Base-by-base conservation (phyloP, 2,329 filamentous ascomycete species). In the Epichloe coenophiala region DNA sequence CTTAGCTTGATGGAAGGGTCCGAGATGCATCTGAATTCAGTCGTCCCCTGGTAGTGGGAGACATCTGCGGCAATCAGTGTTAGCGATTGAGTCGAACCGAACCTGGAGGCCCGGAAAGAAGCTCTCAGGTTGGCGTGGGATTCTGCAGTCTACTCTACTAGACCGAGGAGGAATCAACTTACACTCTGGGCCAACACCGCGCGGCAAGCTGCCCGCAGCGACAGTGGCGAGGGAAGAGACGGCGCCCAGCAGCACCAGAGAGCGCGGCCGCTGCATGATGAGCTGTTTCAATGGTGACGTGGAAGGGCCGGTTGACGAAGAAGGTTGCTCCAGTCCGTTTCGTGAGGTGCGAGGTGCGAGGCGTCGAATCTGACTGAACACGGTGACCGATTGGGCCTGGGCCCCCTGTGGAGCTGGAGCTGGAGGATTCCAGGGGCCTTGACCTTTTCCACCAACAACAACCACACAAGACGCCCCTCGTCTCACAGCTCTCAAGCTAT, bases 151-250 rank as follows among this genome's bases (percentile, higher is more conserved):
- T n/a, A n/a, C n/a, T n/a, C 27, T 31, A 4, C 4, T 21, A 31
- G 27, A 31, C 27, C 27, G 8, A 27, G 23, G 27, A 42, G 11
- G 15, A n/a, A 12, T 2, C 5, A 27, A 80, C 85, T 71, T 76
- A 96, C 90, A 95, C 71, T 96, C 89, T 45, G 90, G 90, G 37
- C 86, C 81, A 60, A 96, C 90, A 59, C 90, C 90, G 63, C 88
- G 80, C 51, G 90, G 90, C 63, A 88, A 72, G 53, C 77, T 71
- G 52, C 78, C 74, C 55, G 84, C 82, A 63, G 84, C 80, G 58
- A 78, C 65, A 66, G 74, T 65, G 66, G 74, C 66, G 51, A 72
- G 68, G 49, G 70, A 70, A 55, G 69, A 70, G 55, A 76, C 61
- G 59, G 73, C 73, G 66, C 76, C 66, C 54, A 76, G 55, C 56